Base-by-base conservation (phyloP, 2,329 filamentous ascomycete genomes). In the Stemphylium vesicarium region DNA sequence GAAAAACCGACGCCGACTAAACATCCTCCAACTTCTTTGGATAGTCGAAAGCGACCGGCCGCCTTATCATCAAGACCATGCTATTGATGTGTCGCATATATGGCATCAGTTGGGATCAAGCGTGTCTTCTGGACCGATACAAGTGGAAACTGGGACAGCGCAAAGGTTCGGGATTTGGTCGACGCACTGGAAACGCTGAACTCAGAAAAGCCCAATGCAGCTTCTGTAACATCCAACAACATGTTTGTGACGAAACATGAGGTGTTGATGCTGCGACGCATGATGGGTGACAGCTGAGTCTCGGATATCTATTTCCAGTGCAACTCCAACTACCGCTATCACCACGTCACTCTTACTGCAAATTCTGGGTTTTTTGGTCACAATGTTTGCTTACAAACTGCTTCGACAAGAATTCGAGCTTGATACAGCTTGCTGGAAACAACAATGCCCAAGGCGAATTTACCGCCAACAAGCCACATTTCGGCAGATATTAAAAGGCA, bases 211-310 rank as follows among this genome's bases (percentile, higher is more conserved):
- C 59, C 53, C 6, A 65, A 62, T 36, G 61, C 66, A 32, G 53
- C 59, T 9, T 38, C 33, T 8, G 32, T n/a, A 36, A 16, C 20
- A 26, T 7, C 16, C 3, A 6, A 12, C 8, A 12, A 13, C 35
- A 67, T 82, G 1, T 83, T 83, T 64, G 78, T 83, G 13, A 84
- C 80, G 7, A 84, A 83, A 69, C 81, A 83, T 67, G 80, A 83
- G 62, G 78, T 83, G 2, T 60, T 82, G 47, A 79, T 80, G 76
- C 60, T 83, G 60, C 75, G 76, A 60, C 59, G 72, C 40, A 62
- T 66, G 53, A 73, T 77, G 72, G 70, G 69, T 3, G 33, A 43
- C 22, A 35, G 46, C 38, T 50, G 18, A 49, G 12, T 2, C 0
- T n/a, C 18, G 11, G 15, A 15, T 18, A 18, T 18, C 15, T 18